Base-by-base conservation (phyloP, 23 red algal species). In the Gracilaria vermiculophylla region DNA sequence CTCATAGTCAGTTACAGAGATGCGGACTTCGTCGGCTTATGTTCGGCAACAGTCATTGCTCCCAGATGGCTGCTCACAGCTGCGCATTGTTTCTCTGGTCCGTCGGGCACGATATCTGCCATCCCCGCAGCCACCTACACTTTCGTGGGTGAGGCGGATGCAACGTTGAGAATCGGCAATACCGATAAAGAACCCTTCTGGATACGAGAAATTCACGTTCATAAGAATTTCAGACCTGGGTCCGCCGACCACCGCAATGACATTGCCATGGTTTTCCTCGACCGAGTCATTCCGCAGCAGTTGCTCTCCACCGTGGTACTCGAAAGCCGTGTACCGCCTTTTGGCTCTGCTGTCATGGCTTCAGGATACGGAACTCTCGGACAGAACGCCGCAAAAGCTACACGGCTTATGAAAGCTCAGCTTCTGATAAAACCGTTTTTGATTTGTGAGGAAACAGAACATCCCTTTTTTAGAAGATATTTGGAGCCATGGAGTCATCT, bases 71-170 rank as follows among this genome's bases (percentile, higher is more conserved):
- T 88, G 16, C 58, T 88, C 28, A 88, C 84, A 58, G 69, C 84
- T 40, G 84, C 84, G 15, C 84, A 88, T 64, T 88, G 84, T 17
- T 78, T 88, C 28, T 52, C 69, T 27, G 84, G 84, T 52, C 69
- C 40, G 20, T 43, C 66, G n/a, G 69, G 69, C 32, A 34, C 43
- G 21, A 42, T 50, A 11, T 76, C 66, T 23, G 84, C 28, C 3
- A 50, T 77, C 33, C 44, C 84, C 4, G 33, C 51, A 7, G 42
- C 48, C 2, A 64, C 84, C 5, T 88, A 88, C 53, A 36, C 72
- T 2, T 73, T 88, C 35, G 70, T 88, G 20, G 84, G 84, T 23
- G 53, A 88, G 69, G 34, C 58, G 70, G 70, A 77, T 44, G 69
- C 84, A 17, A 76, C 50, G 10, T 65, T 88, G 27, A 21, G 84